These are phyloP conservation scores for Gracilariopsis chorda DNA, from an alignment of 23 red algal species.

Conservation along the genomic window DNA sequence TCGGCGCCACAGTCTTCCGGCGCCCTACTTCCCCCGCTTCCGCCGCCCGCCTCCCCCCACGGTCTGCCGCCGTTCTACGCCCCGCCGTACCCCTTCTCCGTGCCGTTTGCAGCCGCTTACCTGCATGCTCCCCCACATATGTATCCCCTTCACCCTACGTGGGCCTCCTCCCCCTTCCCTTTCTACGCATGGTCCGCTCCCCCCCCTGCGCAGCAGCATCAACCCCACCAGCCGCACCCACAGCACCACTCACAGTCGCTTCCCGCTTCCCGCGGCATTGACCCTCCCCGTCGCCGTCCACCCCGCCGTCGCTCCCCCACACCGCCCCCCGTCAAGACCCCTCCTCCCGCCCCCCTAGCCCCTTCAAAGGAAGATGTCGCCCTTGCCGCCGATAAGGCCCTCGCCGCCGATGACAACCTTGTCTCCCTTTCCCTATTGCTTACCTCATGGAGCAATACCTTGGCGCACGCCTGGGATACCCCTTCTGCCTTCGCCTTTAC, in stretches of 20 bases:
- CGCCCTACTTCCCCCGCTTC: background rate
- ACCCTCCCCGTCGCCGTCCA: background rate
- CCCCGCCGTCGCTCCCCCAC: background rate
- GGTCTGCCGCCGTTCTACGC: constrained; percentile 1
- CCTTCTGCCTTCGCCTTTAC: background rate
- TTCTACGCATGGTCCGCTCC: constrained; percentile 8
- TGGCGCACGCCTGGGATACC: background rate
- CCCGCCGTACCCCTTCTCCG: constrained; percentile 2
- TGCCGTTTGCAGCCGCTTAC: constrained; percentile 16
- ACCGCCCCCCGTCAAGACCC: background rate
- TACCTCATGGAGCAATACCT: constrained; percentile 37
- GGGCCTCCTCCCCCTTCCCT: constrained; percentile 13
- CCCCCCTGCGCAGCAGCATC: too few species aligned
- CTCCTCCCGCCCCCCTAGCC: background rate
- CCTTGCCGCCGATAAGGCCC: constrained; percentile 34
- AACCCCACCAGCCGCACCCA: background rate
- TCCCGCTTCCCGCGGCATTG: background rate
- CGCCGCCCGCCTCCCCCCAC: background rate
- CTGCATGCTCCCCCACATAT: constrained; percentile 5
- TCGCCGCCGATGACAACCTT: constrained; percentile 37
- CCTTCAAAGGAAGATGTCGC: background rate
- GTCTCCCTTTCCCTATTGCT: constrained; percentile 54
- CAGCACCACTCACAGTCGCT: background rate
- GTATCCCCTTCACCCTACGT: constrained; percentile 13
- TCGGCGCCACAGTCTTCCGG: background rate